These are phyloP conservation scores for Trichophyton mentagrophytes DNA, from an alignment of 2,329 filamentous ascomycete genomes.

Conservation along the genomic window DNA sequence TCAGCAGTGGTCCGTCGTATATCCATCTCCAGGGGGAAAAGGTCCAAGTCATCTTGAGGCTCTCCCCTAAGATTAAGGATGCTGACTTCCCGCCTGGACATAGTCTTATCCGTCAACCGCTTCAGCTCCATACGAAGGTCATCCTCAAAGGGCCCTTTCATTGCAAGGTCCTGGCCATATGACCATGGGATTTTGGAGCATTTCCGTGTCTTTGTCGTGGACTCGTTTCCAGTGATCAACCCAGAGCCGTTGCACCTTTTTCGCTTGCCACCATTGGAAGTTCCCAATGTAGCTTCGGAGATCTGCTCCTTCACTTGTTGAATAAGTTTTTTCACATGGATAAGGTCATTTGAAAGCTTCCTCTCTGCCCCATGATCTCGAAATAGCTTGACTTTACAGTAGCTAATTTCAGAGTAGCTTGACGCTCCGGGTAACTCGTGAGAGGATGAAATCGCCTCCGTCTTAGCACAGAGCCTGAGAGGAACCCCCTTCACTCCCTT, in stretches of 20 bases:
- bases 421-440: conserved; percentile 7
- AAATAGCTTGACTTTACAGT: conserved; percentile 95
- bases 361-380: conserved; percentile 89
- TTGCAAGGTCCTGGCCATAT: conserved; percentile 49
- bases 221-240: conserved; percentile 34
- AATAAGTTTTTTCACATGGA: conserved; percentile 90
- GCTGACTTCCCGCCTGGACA: conserved; percentile 31
- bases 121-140: conserved; percentile 34
- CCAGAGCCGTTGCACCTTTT: conserved; percentile 45
- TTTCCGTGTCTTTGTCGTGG: conserved; percentile 45
- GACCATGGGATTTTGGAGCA: conserved; percentile 85
- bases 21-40: conserved; percentile 29
- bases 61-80: conserved; percentile 33
- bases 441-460: conserved; percentile 39
- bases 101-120: conserved; percentile 36
- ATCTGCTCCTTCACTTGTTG: conserved; percentile 94
- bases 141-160: conserved; percentile 30
- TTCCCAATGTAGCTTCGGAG: conserved; percentile 53
- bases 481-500: conserved; percentile 98
- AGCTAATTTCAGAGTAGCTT: conserved; percentile 47
- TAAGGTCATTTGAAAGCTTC: conserved; percentile 86
- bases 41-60: conserved; percentile 34
- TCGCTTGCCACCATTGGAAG: conserved; percentile 45
- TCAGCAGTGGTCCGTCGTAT: conserved; percentile 20
- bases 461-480: conserved; percentile 84